A percentile compares a stretch with the other conserved stretches of the same genome.
Evolutionary conservation across 768 basidiomycete genomes (phyloP).

Genomic region (Leccinum arenicola): DNA sequence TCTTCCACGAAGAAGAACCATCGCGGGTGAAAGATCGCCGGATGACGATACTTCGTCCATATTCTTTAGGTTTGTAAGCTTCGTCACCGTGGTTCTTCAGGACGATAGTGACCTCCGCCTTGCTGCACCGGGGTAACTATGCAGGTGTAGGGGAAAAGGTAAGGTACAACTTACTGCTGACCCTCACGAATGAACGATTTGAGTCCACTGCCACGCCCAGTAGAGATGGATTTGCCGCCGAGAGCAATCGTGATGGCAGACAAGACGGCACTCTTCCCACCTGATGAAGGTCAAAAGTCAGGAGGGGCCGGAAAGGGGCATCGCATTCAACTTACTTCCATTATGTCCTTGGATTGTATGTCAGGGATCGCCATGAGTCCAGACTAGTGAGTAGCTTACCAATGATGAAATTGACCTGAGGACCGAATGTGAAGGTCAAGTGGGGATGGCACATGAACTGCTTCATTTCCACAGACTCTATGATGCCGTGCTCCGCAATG

Average conservation of each 20-base stretch:
- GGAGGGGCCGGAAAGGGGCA: background rate
- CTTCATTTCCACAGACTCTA: slow-evolving; percentile 80
- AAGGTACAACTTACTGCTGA: slow-evolving; percentile 51
- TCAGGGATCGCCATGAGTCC: slow-evolving; percentile 3
- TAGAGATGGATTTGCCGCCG: slow-evolving; percentile 89
- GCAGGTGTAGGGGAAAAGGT: background rate
- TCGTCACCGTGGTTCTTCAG: slow-evolving; percentile 91
- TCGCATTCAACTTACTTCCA: slow-evolving; percentile 65
- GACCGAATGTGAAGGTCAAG: slow-evolving; percentile 81
- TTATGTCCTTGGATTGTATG: slow-evolving; percentile 63
- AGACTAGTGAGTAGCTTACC: slow-evolving; percentile 42
- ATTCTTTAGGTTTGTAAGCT: slow-evolving; percentile 82
- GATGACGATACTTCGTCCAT: slow-evolving; percentile 82
- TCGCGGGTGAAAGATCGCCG: slow-evolving; percentile 78
- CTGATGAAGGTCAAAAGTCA: slow-evolving; percentile 39
- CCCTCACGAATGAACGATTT: slow-evolving; percentile 87
- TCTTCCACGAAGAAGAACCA: slow-evolving; percentile 78
- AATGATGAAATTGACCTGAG: slow-evolving; percentile 96
- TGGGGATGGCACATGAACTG: slow-evolving; percentile 97
- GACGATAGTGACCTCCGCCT: slow-evolving; percentile 70
- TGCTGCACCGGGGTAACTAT: slow-evolving; percentile 38
- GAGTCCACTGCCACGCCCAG: slow-evolving; percentile 83
- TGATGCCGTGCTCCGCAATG: slow-evolving; percentile 83
- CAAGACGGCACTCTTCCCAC: slow-evolving; percentile 92
- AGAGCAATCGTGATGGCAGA: slow-evolving; percentile 92